Evolutionary conservation across 176 grass and related monocot genomes (phyloP).

Genomic region (Carex cristatella): DNA sequence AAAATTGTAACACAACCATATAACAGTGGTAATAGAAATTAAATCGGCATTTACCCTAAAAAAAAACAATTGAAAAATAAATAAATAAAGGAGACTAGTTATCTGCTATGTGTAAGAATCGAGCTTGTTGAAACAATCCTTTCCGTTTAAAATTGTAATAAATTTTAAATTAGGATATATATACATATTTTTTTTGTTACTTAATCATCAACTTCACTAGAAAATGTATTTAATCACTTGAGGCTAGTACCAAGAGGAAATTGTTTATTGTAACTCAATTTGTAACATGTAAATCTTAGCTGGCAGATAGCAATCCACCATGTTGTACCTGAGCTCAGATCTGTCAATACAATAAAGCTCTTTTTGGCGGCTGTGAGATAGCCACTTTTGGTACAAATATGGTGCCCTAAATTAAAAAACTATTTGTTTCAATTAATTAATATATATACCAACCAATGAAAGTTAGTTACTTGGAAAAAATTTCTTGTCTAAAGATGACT

Average conservation of each 20-base stretch:
- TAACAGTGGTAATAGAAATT: background rate
- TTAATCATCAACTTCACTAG: no score
- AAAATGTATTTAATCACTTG: background rate
- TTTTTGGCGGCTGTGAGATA: background rate
- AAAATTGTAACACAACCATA: background rate
- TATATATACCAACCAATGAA: background rate
- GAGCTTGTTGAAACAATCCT: no score
- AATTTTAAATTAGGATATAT: no score
- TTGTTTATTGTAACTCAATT: background rate
- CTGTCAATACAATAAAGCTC: slow-evolving; percentile 1
- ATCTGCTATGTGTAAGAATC: no score
- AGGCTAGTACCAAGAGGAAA: background rate
- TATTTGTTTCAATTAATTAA: no score
- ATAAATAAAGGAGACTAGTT: no score
- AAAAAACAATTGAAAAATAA: no score
- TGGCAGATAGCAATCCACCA: background rate
- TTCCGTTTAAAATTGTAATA: no score
- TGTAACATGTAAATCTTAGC: background rate
- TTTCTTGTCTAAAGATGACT: background rate
- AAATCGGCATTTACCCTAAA: no score
- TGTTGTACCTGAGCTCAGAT: background rate
- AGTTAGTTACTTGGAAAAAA: background rate
- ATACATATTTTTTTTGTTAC: no score
- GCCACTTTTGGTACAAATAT: slow-evolving; percentile 6
- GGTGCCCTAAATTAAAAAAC: background rate